Percentiles rank a stretch among this genome's conserved stretches.
Conservation (phyloP, 345 rosid genomes). For the Pugionium cornutum region DNA sequence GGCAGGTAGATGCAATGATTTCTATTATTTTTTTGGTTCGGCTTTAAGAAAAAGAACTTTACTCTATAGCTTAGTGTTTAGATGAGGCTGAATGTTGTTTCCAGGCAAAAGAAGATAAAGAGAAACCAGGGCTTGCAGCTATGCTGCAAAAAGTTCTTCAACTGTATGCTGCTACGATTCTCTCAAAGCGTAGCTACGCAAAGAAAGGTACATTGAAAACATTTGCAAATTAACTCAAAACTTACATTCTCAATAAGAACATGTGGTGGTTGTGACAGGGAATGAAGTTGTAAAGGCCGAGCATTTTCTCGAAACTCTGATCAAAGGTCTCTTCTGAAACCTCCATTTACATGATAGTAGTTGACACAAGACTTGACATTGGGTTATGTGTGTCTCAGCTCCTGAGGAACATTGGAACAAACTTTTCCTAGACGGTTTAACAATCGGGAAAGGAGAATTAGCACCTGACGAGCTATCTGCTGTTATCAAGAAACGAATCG, state of each 20-base stretch:
- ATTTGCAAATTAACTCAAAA: neutral
- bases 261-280: conserved; percentile 48
- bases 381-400: conserved; percentile 53
- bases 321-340: conserved; percentile 55
- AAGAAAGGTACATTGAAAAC: conserved; percentile 59
- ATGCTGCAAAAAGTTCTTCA: conserved; percentile 93
- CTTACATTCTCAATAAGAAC: neutral
- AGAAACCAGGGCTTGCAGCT: conserved; percentile 88
- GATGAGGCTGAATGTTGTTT: conserved; percentile 36
- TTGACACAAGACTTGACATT: conserved; percentile 19
- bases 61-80: neutral
- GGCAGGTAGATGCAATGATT: conserved; percentile 56
- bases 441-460: conserved; percentile 67
- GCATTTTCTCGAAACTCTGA: conserved; percentile 69
- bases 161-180: conserved; percentile 74
- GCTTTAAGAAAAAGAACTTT: neutral
- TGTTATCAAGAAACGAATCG: conserved; percentile 75
- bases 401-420: conserved; percentile 88
- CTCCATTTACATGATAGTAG: neutral
- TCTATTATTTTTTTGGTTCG: neutral
- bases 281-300: conserved; percentile 70
- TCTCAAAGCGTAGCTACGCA: conserved; percentile 91
- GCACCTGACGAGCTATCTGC: conserved; percentile 63
- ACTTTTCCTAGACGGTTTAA: conserved; percentile 67
- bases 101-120: conserved; percentile 87